These are phyloP conservation scores for Trematosphaeria pertusa DNA, from an alignment of 2,329 filamentous ascomycete species.

Conservation along the genomic window DNA sequence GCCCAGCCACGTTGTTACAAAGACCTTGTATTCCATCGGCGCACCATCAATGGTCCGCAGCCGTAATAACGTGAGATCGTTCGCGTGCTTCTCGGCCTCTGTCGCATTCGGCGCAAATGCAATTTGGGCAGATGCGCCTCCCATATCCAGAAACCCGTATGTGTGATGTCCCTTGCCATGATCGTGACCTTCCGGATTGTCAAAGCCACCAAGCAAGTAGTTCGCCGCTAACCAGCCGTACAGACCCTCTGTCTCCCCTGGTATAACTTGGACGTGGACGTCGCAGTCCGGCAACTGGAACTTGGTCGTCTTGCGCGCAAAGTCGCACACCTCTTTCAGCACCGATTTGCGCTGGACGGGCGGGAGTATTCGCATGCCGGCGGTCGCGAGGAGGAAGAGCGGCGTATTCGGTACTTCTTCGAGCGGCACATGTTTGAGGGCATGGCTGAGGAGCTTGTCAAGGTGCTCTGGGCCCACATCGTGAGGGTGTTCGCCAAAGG, in stretches of 20 bases:
- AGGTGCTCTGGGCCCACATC: slow-evolving; percentile 84
- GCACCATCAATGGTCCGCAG: slow-evolving; percentile 83
- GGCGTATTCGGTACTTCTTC: slow-evolving; percentile 83
- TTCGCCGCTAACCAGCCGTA: slow-evolving; percentile 99
- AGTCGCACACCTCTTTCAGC: slow-evolving; percentile 80
- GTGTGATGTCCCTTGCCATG: slow-evolving; percentile 92
- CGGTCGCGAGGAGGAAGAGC: slow-evolving; percentile 93
- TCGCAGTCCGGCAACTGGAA: slow-evolving; percentile 92
- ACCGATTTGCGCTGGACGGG: slow-evolving; percentile 74
- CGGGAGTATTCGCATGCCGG: slow-evolving; percentile 88
- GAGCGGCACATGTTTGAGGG: slow-evolving; percentile 76
- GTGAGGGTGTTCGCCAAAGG: slow-evolving; percentile 79
- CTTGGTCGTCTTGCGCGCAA: slow-evolving; percentile 75
- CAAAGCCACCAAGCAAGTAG: slow-evolving; percentile 90
- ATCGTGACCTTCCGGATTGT: slow-evolving; percentile 73
- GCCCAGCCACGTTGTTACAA: slow-evolving; percentile 95
- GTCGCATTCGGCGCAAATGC: slow-evolving; percentile 95
- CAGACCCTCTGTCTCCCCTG: slow-evolving; percentile 91
- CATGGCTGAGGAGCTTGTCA: slow-evolving; percentile 79
- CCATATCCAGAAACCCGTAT: slow-evolving; percentile 98
- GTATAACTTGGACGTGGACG: slow-evolving; percentile 90
- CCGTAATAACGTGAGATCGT: slow-evolving; percentile 86
- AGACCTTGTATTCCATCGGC: slow-evolving; percentile 82
- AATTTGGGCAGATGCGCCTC: slow-evolving; percentile 95
- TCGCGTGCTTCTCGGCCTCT: slow-evolving; percentile 85